These are phyloP conservation scores for Lipomyces sp. DNA, from an alignment of 805 yeast species.

Conservation along the genomic window DNA sequence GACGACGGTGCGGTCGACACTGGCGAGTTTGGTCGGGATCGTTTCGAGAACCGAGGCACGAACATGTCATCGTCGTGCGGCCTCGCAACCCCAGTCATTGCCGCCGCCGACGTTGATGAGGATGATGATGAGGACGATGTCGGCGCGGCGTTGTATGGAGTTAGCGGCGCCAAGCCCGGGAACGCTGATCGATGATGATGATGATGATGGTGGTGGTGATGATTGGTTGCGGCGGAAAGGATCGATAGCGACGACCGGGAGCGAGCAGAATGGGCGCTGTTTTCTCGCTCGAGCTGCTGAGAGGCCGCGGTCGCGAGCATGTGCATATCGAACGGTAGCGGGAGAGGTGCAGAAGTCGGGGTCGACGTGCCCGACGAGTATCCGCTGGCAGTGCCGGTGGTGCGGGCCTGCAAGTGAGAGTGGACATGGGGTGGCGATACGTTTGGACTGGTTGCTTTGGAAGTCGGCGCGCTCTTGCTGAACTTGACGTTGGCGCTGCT, in stretches of 20 bases:
- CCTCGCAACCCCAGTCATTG: slow-evolving; percentile 8
- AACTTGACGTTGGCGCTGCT: slow-evolving; percentile 18
- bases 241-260: slow-evolving; percentile 36
- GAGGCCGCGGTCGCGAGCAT: slow-evolving; percentile 53
- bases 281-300: slow-evolving; percentile 50
- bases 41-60: slow-evolving; percentile 45
- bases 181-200: background rate
- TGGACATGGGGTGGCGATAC: slow-evolving; percentile 33
- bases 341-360: slow-evolving; percentile 8
- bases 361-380: slow-evolving; percentile 23
- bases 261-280: slow-evolving; percentile 27
- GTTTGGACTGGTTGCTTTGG: slow-evolving; percentile 31
- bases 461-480: slow-evolving; percentile 19
- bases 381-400: slow-evolving; percentile 4
- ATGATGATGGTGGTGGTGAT: slow-evolving; percentile 7
- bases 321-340: slow-evolving; percentile 48
- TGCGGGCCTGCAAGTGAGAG: slow-evolving; percentile 16
- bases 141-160: slow-evolving; percentile 30
- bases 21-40: slow-evolving; percentile 51
- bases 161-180: slow-evolving; percentile 32
- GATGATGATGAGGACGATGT: slow-evolving; percentile 23
- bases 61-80: slow-evolving; percentile 37
- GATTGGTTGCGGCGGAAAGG: slow-evolving; percentile 31
- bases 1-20: slow-evolving; percentile 51
- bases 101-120: too few relatives aligned